Conservation (phyloP, 768 basidiomycete species). For the Pleurotus tuoliensis region DNA sequence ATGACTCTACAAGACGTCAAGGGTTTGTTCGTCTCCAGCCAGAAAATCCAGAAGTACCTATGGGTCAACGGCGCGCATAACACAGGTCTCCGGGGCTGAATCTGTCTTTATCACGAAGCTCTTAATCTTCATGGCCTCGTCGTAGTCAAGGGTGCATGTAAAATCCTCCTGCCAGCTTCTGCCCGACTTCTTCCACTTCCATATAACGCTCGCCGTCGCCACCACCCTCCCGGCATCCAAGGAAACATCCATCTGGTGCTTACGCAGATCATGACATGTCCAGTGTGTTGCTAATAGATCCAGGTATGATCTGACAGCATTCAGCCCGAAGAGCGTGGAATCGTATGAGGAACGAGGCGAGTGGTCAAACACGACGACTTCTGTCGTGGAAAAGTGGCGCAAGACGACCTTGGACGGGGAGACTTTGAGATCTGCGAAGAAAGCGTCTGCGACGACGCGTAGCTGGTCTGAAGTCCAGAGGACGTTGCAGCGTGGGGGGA, state of each 20-base stretch:
- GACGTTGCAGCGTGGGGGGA: not conserved
- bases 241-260: constrained; percentile 22
- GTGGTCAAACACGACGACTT: constrained; percentile 8
- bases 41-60: no score
- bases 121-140: constrained; percentile 38
- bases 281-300: constrained; percentile 45
- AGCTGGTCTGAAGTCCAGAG: constrained; percentile 6
- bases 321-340: constrained; percentile 34
- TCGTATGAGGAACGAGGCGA: constrained; percentile 11
- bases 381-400: constrained; percentile 9
- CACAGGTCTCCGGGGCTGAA: constrained; percentile 36
- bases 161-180: constrained; percentile 43
- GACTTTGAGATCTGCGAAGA: not conserved
- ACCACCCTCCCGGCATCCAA: constrained; percentile 23
- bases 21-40: no score
- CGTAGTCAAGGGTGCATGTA: constrained; percentile 39
- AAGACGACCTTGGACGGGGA: not conserved
- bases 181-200: constrained; percentile 44
- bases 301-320: constrained; percentile 47
- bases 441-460: not conserved
- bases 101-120: constrained; percentile 37
- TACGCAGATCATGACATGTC: constrained; percentile 27
- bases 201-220: constrained; percentile 34
- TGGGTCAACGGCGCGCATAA: constrained; percentile 40
- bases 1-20: no score